Evolutionary conservation across 164 flowering plant genomes (phyloP), one percentile per base, ranked within the genome.

Genomic region (Kingdonia uniflora): DNA sequence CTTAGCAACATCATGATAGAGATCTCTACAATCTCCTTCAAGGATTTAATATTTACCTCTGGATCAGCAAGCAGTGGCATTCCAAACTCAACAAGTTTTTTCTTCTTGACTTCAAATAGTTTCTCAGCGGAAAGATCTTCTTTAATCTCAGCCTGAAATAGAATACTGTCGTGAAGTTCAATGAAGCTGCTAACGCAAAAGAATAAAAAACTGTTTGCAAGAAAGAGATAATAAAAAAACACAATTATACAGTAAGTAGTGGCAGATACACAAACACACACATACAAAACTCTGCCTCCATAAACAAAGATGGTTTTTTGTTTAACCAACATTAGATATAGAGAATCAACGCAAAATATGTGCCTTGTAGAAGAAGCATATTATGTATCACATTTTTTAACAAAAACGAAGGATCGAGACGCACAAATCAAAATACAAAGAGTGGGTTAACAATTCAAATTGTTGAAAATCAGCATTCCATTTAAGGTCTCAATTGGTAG

Each of bases 401-500:
- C 4, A 3, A 29, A 29, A 29, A 29, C 8, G 35, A 8, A 29
- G n/a, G n/a, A n/a, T 3, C 35, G 4, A 3, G 8, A 29, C 4
- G 35, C 4, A 29, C 35, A 29, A 29, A 3, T 29, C 8, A 29
- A 29, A 29, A 29, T 3, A 29, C 6, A 29, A 29, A 29, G 35
- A 29, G 8, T 29, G 35, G 8, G 4, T 29, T 3, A 29, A 8
- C 35, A 29, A 29, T 29, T 29, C 35, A 29, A 29, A 33, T 79
- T 78, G 56, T 78, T n/a, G n/a, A n/a, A 94, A 41, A 68, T 56
- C 33, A 89, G 69, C 26, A 72, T 43, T 21, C 99, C 99, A 65
- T 83, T 96, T 23, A 79, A 61, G n/a, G 84, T 75, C 70, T 89
- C 89, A 48, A 81, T 66, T 13, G 99, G 96, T 57, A 94, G 95